These are phyloP conservation scores for Fagus sylvatica DNA, from an alignment of 306 rosid genomes.

Conservation along the genomic window DNA sequence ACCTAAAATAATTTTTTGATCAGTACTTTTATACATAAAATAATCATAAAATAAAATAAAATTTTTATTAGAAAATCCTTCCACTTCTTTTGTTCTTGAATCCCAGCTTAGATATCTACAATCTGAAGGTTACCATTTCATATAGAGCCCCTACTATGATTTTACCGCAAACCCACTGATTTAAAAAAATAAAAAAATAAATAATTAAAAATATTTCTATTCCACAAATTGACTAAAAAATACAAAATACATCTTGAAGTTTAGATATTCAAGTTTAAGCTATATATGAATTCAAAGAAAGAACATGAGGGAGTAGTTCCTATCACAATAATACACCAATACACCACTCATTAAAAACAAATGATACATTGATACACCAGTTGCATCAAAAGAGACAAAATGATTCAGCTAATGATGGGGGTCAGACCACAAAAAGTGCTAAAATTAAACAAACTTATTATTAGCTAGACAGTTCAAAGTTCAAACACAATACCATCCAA, in stretches of 20 bases:
- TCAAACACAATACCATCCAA: background rate
- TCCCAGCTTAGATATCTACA: background rate
- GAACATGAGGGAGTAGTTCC: too few species aligned
- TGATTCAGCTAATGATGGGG: background rate
- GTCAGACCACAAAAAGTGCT: background rate
- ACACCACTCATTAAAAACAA: too few species aligned
- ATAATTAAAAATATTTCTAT: too few species aligned
- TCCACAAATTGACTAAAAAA: too few species aligned
- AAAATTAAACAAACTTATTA: background rate
- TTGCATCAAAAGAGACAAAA: background rate
- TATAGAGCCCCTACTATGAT: background rate
- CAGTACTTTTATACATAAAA: background rate
- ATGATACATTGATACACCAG: too few species aligned
- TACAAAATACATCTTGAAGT: too few species aligned
- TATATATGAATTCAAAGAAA: too few species aligned
- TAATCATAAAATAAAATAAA: background rate
- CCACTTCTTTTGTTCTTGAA: background rate
- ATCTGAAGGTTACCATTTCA: background rate
- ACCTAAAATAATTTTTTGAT: too few species aligned
- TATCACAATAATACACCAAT: too few species aligned
- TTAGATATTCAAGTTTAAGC: too few species aligned
- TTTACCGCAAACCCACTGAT: background rate
- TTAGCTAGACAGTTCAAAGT: background rate
- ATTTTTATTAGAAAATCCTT: background rate
- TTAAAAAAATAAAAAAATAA: too few species aligned